Evolutionary conservation across 202 grass and related monocot genomes (phyloP), one percentile per base, ranked within the genome.

Genomic region (Setaria italica): DNA sequence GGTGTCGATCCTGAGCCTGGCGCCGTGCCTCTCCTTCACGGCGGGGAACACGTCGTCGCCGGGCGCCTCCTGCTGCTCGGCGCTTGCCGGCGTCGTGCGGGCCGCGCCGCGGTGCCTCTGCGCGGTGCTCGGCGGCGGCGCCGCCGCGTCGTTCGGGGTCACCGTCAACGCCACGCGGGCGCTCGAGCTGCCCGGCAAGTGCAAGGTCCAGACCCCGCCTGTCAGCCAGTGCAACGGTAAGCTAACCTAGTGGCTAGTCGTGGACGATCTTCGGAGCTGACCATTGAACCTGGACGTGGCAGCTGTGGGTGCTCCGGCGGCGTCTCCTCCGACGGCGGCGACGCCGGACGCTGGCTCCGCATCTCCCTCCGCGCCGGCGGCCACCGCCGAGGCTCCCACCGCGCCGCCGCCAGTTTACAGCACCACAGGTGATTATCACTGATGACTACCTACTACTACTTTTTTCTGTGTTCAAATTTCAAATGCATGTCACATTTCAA

Each of bases 151-250:
- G 5, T 35, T 84, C 9, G 87, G 90, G 11, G n/a, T 87, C 51
- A 87, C 82, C 17, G 32, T 92, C 70, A 92, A 92, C 74, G 51
- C 50, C 20, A 87, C 87, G 37, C 76, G 65, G 12, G 87, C 90
- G 35, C 87, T 92, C 35, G 84, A 81, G 70, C 45, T 92, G 6
- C 90, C 87, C 4, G 59, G 58, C 4, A 54, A 63, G 29, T 92
- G 90, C 83, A 89, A 84, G 11, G 47, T 92, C 39, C 10, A 77
- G 53, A 89, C 90, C 16, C 90, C 90, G 4, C 83, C 86, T 3
- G 86, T 74, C 76, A 89, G 90, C 21, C 20, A 88, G 4, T 91
- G 89, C 81, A 77, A 82, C 71, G 73, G 82, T 88, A 75, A 83
- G 64, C 35, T 37, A 30, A 62, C n/a, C n/a, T 49, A 41, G 2